Evolutionary conservation across 768 basidiomycete species (phyloP).

Genomic region (Mycena capillaripes): DNA sequence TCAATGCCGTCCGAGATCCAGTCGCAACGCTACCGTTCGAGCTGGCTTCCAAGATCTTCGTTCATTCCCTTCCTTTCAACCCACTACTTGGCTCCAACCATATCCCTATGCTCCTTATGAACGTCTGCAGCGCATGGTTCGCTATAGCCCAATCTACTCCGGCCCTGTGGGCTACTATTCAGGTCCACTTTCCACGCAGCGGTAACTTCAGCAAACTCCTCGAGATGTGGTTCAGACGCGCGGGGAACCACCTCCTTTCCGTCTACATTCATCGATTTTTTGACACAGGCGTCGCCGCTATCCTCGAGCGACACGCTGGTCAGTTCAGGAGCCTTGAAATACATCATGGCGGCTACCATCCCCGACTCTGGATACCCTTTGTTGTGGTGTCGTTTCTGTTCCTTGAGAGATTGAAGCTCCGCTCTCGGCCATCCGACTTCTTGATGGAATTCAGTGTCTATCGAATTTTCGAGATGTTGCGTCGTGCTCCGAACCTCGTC

Average conservation of each 20-base stretch:
- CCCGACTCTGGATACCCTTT: not conserved
- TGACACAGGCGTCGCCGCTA: not conserved
- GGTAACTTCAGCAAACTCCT: not conserved
- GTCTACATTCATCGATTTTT: not conserved
- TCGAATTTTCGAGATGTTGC: not conserved
- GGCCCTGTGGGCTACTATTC: not conserved
- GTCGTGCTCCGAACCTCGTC: not conserved
- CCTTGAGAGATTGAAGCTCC: not conserved
- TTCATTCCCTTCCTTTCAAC: not conserved
- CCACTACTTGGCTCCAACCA: not conserved
- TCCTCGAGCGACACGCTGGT: not conserved
- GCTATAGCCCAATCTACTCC: not conserved
- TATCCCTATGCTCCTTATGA: not conserved
- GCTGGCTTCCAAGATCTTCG: not conserved
- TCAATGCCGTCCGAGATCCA: not conserved
- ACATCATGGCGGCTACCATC: not conserved
- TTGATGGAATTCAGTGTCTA: not conserved
- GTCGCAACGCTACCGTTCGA: not conserved
- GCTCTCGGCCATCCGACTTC: not conserved
- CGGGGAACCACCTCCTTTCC: not conserved
- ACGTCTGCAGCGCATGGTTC: not conserved
- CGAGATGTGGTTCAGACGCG: not conserved
- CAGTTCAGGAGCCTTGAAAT: not conserved
- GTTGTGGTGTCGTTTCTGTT: not conserved
- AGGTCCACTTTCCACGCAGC: not conserved